Conservation (phyloP, 2,329 filamentous ascomycete genomes). For the Fusarium avenaceum region DNA sequence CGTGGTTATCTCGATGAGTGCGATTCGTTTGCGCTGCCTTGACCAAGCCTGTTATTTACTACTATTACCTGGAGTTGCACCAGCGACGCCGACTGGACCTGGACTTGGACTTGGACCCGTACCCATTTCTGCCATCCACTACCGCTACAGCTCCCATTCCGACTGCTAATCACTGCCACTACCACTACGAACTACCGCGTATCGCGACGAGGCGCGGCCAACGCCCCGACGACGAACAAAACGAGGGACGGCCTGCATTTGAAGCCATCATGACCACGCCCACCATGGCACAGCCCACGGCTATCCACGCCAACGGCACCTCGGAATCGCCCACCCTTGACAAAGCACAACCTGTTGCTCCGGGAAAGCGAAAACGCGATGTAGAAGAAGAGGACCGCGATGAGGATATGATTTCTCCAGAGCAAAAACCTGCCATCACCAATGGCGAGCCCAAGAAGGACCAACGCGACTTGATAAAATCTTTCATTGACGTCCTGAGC, state of each 20-base stretch:
- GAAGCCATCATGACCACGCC: constrained; percentile 46
- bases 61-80: constrained; percentile 55
- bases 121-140: constrained; percentile 51
- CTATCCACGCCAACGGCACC: constrained; percentile 59
- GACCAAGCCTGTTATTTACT: constrained; percentile 52
- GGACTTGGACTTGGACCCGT: constrained; percentile 22
- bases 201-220: constrained; percentile 58
- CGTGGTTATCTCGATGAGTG: constrained; percentile 52
- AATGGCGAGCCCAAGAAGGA: constrained; percentile 48
- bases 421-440: constrained; percentile 44
- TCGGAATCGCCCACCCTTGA: constrained; percentile 54
- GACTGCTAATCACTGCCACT: constrained; percentile 51
- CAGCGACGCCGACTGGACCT: constrained; percentile 50
- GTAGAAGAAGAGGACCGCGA: constrained; percentile 56
- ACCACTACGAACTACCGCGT: constrained; percentile 55
- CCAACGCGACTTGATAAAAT: constrained; percentile 56
- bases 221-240: constrained; percentile 46
- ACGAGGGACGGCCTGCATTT: constrained; percentile 26
- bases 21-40: constrained; percentile 52
- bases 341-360: constrained; percentile 52
- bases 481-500: constrained; percentile 55
- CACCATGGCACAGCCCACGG: constrained; percentile 60
- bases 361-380: constrained; percentile 72
- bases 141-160: constrained; percentile 51
- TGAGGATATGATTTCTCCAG: constrained; percentile 49